Base-by-base conservation (phyloP, 371 early-diverging fungal species). In the Thermomucor indicae-seudaticae region DNA sequence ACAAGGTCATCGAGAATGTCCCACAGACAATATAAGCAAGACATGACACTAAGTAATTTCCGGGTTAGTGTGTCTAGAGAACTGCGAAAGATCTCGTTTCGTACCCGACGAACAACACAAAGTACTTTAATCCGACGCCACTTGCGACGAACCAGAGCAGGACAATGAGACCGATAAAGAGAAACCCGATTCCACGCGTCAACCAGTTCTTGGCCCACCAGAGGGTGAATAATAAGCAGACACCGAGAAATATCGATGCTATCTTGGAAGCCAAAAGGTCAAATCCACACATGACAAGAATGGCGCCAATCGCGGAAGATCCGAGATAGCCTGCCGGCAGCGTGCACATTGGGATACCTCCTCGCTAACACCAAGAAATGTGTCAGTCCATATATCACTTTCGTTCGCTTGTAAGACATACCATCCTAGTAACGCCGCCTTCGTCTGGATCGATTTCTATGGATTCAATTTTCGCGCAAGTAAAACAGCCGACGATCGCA, bases 1-100 rank as follows among this genome's bases (percentile, higher is more conserved):
- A 97, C 84, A 6, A 96, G 73, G 74, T 94, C 95, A 48, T 97
- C 96, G 44, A 96, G 61, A 55, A 96, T 95, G 75, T 97, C 97
- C 88, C 93, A 92, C 12, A 95, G 79, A 52, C 88, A 81, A 62
- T 97, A 95, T 22, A 93, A 73, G 22, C 90, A 86, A 3, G 85
- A 86, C 97, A 97, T 95, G 30, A 89, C 88, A 39, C 91, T 83
- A 60, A 20, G 25, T 23, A 31, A 2, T 17, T 16, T 7, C 24
- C 2, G 16, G 2, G 22, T 29, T 10, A 45, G 32, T 32, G 29
- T 29, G 11, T 23, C 17, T 11, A 45, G 17, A 11, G 45, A 19
- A n/a, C 24, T 34, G 7, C 31, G 10, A 32, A 32, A 32, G 32
- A 32, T 32, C 32, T 10, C 14, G 14, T 7, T 24, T 39, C 65